These are phyloP conservation scores for Kodamaea sp. DNA, from an alignment of 1,139 yeast species.

Conservation along the genomic window DNA sequence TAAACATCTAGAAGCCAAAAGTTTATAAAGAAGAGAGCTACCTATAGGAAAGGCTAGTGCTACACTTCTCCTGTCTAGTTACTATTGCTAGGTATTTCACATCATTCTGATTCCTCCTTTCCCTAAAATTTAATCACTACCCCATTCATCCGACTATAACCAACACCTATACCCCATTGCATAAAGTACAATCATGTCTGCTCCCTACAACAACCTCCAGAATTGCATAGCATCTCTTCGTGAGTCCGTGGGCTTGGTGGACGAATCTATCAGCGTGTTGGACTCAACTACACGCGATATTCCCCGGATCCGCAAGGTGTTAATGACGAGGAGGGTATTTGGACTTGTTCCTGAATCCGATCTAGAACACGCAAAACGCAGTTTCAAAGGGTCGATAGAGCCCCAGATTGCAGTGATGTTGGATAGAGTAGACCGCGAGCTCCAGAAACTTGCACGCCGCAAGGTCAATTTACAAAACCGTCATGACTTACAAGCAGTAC, in stretches of 20 bases:
- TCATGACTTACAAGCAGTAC: slow-evolving; percentile 33
- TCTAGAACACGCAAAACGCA: slow-evolving; percentile 36
- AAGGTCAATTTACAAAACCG: slow-evolving; percentile 31
- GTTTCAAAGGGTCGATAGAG: slow-evolving; percentile 30
- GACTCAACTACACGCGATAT: slow-evolving; percentile 38
- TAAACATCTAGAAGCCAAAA: no score
- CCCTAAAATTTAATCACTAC: no score
- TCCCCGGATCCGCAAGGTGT: slow-evolving; percentile 33
- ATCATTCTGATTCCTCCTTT: no score
- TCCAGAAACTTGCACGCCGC: slow-evolving; percentile 22
- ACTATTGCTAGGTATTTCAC: no score
- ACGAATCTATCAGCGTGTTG: slow-evolving; percentile 29
- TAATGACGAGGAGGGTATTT: slow-evolving; percentile 39
- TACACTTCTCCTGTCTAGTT: no score
- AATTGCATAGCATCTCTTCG: slow-evolving; percentile 34
- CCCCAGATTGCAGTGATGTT: slow-evolving; percentile 28
- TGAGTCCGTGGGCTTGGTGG: slow-evolving; percentile 33
- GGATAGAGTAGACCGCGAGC: slow-evolving; percentile 15
- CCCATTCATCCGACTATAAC: no score
- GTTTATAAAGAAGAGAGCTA: no score
- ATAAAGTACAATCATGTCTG: no score
- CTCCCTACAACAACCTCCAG: slow-evolving; percentile 13
- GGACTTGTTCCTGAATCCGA: slow-evolving; percentile 46
- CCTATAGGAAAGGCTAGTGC: no score
- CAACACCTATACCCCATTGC: no score